Evolutionary conservation across 495 filamentous ascomycete genomes (phyloP).

Genomic region (Penicillium coffeae): DNA sequence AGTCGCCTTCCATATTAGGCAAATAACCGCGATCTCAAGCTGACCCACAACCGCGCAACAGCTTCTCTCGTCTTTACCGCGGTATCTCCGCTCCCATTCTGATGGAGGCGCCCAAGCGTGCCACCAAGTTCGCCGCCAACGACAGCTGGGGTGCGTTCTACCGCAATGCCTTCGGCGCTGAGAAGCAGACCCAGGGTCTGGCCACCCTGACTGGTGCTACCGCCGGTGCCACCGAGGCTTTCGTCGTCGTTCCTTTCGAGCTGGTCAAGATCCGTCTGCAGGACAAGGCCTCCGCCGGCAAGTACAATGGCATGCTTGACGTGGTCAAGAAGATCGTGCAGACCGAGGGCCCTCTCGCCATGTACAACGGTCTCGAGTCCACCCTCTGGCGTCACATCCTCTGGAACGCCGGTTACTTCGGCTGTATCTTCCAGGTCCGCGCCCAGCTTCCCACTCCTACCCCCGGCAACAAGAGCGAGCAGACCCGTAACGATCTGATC

Average conservation of each 20-base stretch:
- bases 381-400: slow-evolving; percentile 96
- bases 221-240: slow-evolving; percentile 91
- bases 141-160: slow-evolving; percentile 96
- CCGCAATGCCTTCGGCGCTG: slow-evolving; percentile 71
- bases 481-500: slow-evolving; percentile 82
- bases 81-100: slow-evolving; percentile 94
- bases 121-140: slow-evolving; percentile 98
- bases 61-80: slow-evolving; percentile 85
- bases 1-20: neutral
- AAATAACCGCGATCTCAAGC: neutral
- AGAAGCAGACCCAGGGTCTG: slow-evolving; percentile 85
- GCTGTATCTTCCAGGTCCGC: slow-evolving; percentile 94
- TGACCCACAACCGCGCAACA: slow-evolving; percentile 25
- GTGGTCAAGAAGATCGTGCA: slow-evolving; percentile 79
- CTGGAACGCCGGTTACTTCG: slow-evolving; percentile 98
- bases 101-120: slow-evolving; percentile 98
- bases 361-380: slow-evolving; percentile 96
- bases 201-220: slow-evolving; percentile 90
- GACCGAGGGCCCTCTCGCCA: slow-evolving; percentile 76
- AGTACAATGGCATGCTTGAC: slow-evolving; percentile 93
- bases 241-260: slow-evolving; percentile 94
- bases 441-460: slow-evolving; percentile 71
- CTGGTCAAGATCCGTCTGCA: slow-evolving; percentile 95
- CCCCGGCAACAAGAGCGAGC: slow-evolving; percentile 64
- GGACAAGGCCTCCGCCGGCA: slow-evolving; percentile 88